Percentiles rank a stretch among this genome's conserved stretches.
Conservation (phyloP, 1,139 yeast genomes). For the Zygoascus sp. region DNA sequence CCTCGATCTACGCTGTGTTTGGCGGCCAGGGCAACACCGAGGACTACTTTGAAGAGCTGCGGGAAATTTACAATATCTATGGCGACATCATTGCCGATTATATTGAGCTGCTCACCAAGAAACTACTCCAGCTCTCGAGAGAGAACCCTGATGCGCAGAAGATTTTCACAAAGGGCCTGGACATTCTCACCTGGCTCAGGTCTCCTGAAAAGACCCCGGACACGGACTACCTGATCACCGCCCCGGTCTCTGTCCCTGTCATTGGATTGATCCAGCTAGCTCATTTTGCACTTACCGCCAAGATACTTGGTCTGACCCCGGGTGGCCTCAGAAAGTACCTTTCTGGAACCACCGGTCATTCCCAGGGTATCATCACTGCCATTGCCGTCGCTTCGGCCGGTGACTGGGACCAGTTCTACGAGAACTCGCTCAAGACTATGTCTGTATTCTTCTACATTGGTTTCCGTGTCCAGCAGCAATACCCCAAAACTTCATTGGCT, state of each 20-base stretch:
- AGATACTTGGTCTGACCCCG: conserved; percentile 80
- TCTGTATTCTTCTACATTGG: conserved; percentile 89
- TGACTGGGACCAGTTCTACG: conserved; percentile 78
- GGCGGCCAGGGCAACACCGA: conserved; percentile 99
- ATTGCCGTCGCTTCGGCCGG: conserved; percentile 83
- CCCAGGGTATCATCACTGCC: conserved; percentile 95
- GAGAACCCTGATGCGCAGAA: conserved; percentile 76
- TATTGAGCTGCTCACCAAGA: conserved; percentile 61
- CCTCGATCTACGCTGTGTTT: conserved; percentile 74
- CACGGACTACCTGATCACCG: conserved; percentile 78
- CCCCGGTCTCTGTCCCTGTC: conserved; percentile 93
- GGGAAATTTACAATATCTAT: conserved; percentile 76
- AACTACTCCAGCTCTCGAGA: conserved; percentile 64
- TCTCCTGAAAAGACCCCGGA: conserved; percentile 85
- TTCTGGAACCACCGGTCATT: conserved; percentile 93
- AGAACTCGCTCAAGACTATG: conserved; percentile 70
- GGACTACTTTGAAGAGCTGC: conserved; percentile 93
- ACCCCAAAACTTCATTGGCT: conserved; percentile 91
- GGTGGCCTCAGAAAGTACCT: conserved; percentile 74
- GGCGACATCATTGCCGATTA: conserved; percentile 70
- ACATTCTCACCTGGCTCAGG: conserved; percentile 80
- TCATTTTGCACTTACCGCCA: conserved; percentile 85
- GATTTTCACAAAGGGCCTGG: conserved; percentile 90
- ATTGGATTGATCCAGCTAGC: conserved; percentile 93
- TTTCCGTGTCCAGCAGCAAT: conserved; percentile 80